A percentile compares a stretch with the other conserved stretches of the same genome.
phyloP scores from a whole-genome alignment of 2,329 filamentous ascomycete species.

The Monilinia polystroma region DNA sequence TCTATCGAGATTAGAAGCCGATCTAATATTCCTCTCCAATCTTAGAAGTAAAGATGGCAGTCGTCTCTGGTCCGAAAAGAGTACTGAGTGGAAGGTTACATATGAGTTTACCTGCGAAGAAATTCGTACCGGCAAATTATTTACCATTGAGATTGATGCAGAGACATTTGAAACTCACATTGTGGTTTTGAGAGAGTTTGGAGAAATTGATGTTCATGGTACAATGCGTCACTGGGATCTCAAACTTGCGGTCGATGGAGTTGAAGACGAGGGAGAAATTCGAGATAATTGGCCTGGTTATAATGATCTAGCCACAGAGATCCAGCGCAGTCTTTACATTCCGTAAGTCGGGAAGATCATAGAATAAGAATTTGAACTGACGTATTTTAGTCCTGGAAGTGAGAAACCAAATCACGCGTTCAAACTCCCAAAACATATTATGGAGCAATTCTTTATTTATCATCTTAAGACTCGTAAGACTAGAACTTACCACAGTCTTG shows the following conservation, averaged over 20 bases:
- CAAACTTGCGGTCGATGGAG: conserved; percentile 31
- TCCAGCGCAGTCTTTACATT: conserved; percentile 34
- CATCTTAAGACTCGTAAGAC: conserved; percentile 24
- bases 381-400: conserved; percentile 10
- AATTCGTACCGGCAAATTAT: conserved; percentile 18
- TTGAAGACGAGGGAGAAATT: conserved; percentile 21
- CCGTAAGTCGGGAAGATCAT: conserved; percentile 33
- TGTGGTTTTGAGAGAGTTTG: conserved; percentile 28
- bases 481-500: conserved; percentile 19
- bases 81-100: conserved; percentile 28
- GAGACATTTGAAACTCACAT: conserved; percentile 33
- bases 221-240: conserved; percentile 38
- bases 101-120: conserved; percentile 37
- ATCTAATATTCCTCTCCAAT: conserved; percentile 32
- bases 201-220: conserved; percentile 37
- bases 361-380: not conserved
- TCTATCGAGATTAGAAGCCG: conserved; percentile 33
- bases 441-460: conserved; percentile 4
- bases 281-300: conserved; percentile 24
- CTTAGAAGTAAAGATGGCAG: conserved; percentile 30
- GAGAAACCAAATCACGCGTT: conserved; percentile 21
- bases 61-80: conserved; percentile 32
- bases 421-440: conserved; percentile 17
- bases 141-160: conserved; percentile 37
- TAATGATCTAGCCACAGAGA: conserved; percentile 24